A percentile compares a stretch with the other conserved stretches of the same genome.
These are phyloP conservation scores for Luffa aegyptiaca DNA, from an alignment of 306 rosid genomes.

Conservation along the genomic window DNA sequence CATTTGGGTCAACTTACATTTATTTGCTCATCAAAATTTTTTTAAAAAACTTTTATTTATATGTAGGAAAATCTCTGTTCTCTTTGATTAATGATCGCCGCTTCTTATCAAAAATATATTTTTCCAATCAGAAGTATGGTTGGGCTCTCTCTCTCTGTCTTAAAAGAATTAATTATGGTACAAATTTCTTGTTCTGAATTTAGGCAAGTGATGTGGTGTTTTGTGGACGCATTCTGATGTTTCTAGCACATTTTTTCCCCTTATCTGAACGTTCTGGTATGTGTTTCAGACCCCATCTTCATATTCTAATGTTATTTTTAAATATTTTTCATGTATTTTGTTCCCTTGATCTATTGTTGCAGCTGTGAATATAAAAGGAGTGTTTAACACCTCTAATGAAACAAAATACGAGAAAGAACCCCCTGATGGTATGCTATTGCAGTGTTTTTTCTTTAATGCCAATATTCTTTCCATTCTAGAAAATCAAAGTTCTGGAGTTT, in stretches of 20 bases:
- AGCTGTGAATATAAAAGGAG: slow-evolving; percentile 97
- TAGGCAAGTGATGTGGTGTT: slow-evolving; percentile 96
- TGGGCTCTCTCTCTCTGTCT: background rate
- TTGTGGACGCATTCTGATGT: slow-evolving; percentile 95
- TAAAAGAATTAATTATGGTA: background rate
- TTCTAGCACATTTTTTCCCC: slow-evolving; percentile 93
- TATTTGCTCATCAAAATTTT: background rate
- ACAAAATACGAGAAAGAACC: slow-evolving; percentile 94
- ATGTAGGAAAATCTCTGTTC: background rate
- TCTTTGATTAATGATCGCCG: background rate
- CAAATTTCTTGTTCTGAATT: slow-evolving; percentile 13
- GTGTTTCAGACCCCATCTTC: background rate
- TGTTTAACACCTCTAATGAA: slow-evolving; percentile 91
- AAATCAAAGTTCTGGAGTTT: background rate
- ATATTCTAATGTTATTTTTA: slow-evolving; percentile 11
- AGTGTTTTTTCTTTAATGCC: background rate
- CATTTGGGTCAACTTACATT: background rate
- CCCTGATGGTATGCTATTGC: slow-evolving; percentile 49
- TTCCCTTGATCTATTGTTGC: slow-evolving; percentile 25
- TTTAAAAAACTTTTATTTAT: background rate
- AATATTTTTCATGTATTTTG: slow-evolving; percentile 1
- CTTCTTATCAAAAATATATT: background rate
- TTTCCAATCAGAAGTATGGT: background rate
- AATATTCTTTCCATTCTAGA: background rate
- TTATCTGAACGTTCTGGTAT: slow-evolving; percentile 93